Percentiles rank a stretch among this genome's conserved stretches.
phyloP scores from a whole-genome alignment of 805 yeast genomes.

The Ogataea sp. region DNA sequence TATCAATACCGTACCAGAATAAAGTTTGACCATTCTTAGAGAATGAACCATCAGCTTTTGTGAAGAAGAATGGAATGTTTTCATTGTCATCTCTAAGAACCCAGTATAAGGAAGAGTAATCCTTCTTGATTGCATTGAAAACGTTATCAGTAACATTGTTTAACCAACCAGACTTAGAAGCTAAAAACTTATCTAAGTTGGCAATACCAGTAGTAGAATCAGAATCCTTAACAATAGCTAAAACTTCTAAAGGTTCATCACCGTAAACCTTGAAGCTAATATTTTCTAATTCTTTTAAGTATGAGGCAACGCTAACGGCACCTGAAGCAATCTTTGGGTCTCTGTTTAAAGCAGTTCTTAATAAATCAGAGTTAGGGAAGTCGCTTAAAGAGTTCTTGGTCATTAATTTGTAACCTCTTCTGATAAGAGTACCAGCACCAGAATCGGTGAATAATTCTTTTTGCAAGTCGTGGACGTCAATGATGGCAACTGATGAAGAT shows the following conservation, averaged over 20 bases:
- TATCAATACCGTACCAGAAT: constrained; percentile 88
- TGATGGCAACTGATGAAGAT: constrained; percentile 96
- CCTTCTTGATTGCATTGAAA: constrained; percentile 72
- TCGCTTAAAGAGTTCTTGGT: constrained; percentile 63
- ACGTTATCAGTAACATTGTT: constrained; percentile 95
- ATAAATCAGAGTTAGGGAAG: constrained; percentile 64
- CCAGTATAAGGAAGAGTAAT: constrained; percentile 76
- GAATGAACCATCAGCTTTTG: constrained; percentile 90
- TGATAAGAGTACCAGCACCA: constrained; percentile 97
- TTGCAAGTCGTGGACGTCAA: constrained; percentile 89
- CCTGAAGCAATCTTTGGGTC: constrained; percentile 72
- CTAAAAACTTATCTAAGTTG: constrained; percentile 74
- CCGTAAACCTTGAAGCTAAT: constrained; percentile 70
- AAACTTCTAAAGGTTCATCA: constrained; percentile 92
- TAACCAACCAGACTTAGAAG: constrained; percentile 91
- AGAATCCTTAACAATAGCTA: constrained; percentile 65
- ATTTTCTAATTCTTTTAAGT: constrained; percentile 63
- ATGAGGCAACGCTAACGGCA: constrained; percentile 68
- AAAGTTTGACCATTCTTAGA: constrained; percentile 80
- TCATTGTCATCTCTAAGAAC: constrained; percentile 83
- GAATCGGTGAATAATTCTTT: constrained; percentile 97
- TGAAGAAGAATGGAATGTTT: constrained; percentile 86
- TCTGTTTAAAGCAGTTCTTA: constrained; percentile 68
- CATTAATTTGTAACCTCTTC: constrained; percentile 90
- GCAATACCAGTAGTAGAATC: constrained; percentile 37